These are phyloP conservation scores for Podila clonocystis DNA, from an alignment of 192 early-diverging fungal genomes.

Conservation along the genomic window DNA sequence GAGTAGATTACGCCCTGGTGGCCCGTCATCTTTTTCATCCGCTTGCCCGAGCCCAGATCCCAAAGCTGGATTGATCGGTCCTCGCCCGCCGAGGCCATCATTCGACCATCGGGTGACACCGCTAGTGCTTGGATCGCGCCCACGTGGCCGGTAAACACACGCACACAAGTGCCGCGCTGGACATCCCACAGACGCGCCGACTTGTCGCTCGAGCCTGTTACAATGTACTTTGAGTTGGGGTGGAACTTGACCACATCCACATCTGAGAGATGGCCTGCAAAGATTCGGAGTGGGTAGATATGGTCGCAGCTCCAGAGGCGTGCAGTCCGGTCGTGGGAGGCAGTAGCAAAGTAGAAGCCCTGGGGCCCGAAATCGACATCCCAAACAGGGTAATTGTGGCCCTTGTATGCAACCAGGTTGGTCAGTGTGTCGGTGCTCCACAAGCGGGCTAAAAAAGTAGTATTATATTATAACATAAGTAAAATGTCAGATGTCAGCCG, in stretches of 20 bases:
- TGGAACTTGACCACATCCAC: slow-evolving; percentile 97
- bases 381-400: slow-evolving; percentile 98
- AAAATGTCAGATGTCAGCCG: no score
- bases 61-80: slow-evolving; percentile 85
- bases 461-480: no score
- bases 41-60: slow-evolving; percentile 89
- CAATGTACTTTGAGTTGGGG: slow-evolving; percentile 94
- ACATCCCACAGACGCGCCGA: slow-evolving; percentile 94
- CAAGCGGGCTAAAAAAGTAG: slow-evolving; percentile 88
- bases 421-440: slow-evolving; percentile 94
- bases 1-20: slow-evolving; percentile 88
- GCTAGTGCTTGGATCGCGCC: slow-evolving; percentile 87
- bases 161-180: slow-evolving; percentile 88
- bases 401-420: slow-evolving; percentile 95
- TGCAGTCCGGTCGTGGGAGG: slow-evolving; percentile 94
- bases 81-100: slow-evolving; percentile 92
- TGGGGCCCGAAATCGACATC: slow-evolving; percentile 92
- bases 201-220: slow-evolving; percentile 92
- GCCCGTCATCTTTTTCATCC: slow-evolving; percentile 86
- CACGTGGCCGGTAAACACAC: slow-evolving; percentile 89
- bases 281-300: slow-evolving; percentile 94
- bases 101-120: slow-evolving; percentile 91
- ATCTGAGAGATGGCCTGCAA: slow-evolving; percentile 98
- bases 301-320: slow-evolving; percentile 97
- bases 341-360: slow-evolving; percentile 97